Evolutionary conservation across 1,139 yeast genomes (phyloP).

Genomic region (Yamadazyma sp.): DNA sequence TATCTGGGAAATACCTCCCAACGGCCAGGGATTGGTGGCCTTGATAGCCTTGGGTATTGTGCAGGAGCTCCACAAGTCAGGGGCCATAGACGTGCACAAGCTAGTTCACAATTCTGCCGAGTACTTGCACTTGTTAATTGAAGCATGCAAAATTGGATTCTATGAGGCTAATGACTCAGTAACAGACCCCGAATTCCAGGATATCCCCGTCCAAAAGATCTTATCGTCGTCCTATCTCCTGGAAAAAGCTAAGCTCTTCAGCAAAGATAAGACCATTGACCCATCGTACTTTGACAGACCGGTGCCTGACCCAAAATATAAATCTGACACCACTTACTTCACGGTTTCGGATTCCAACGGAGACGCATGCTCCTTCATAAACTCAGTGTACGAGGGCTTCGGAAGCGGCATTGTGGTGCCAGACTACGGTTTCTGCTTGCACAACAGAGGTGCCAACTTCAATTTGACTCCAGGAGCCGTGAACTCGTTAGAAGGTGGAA

Average conservation of each 20-base stretch:
- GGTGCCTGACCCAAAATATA: conserved; percentile 61
- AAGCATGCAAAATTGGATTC: conserved; percentile 70
- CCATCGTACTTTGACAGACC: conserved; percentile 49
- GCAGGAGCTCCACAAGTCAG: conserved; percentile 50
- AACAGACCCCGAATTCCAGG: conserved; percentile 54
- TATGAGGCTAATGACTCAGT: conserved; percentile 77
- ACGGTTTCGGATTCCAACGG: conserved; percentile 71
- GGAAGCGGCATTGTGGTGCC: conserved; percentile 74
- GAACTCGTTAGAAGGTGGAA: conserved; percentile 66
- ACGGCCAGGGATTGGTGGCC: conserved; percentile 78
- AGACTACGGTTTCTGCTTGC: conserved; percentile 68
- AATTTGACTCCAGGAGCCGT: conserved; percentile 56
- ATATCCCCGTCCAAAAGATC: conserved; percentile 35
- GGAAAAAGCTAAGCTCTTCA: conserved; percentile 50
- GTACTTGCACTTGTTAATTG: conserved; percentile 68
- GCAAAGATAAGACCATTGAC: conserved; percentile 36
- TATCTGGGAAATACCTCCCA: conserved; percentile 80
- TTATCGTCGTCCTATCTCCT: conserved; percentile 46
- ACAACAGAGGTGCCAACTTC: conserved; percentile 78
- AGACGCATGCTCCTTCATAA: conserved; percentile 80
- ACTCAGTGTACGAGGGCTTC: conserved; percentile 69
- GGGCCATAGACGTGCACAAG: conserved; percentile 42
- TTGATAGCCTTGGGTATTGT: conserved; percentile 68
- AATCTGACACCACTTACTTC: conserved; percentile 77
- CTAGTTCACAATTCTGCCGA: conserved; percentile 69